Conservation (phyloP, 768 basidiomycete genomes). For the Podaxis sp. region DNA sequence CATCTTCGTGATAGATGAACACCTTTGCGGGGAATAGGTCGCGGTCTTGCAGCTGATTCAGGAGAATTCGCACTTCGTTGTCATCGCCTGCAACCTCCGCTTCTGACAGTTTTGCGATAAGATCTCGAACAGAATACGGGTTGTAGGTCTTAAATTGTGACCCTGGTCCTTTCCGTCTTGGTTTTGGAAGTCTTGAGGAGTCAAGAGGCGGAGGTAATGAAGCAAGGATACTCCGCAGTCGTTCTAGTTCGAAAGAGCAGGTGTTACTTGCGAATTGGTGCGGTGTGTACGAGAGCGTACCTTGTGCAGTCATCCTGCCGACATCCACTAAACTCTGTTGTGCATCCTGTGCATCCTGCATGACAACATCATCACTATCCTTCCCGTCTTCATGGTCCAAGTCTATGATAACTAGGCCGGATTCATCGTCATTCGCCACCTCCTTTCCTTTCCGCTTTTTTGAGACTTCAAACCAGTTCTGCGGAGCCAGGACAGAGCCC, state of each 20-base stretch:
- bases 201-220: conserved; percentile 29
- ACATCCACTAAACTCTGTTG: conserved; percentile 25
- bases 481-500: conserved; percentile 66
- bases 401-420: conserved; percentile 62
- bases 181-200: conserved; percentile 18
- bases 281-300: conserved; percentile 27
- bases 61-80: conserved; percentile 60
- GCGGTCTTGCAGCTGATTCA: conserved; percentile 61
- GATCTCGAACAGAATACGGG: conserved; percentile 38
- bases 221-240: conserved; percentile 34
- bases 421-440: conserved; percentile 19
- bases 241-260: conserved; percentile 27
- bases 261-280: neutral
- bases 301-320: conserved; percentile 34
- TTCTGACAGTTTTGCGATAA: conserved; percentile 67
- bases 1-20: conserved; percentile 80
- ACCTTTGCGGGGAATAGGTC: conserved; percentile 70
- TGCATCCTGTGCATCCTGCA: conserved; percentile 22
- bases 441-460: conserved; percentile 25
- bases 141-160: conserved; percentile 32
- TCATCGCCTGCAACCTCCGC: conserved; percentile 77
- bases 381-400: conserved; percentile 36
- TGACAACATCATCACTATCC: conserved; percentile 23
- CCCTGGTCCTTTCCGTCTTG: conserved; percentile 19
- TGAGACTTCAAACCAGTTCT: conserved; percentile 60